A percentile compares a stretch with the other conserved stretches of the same genome.
phyloP scores from a whole-genome alignment of 805 yeast genomes.

The Candida yuanshanica region DNA sequence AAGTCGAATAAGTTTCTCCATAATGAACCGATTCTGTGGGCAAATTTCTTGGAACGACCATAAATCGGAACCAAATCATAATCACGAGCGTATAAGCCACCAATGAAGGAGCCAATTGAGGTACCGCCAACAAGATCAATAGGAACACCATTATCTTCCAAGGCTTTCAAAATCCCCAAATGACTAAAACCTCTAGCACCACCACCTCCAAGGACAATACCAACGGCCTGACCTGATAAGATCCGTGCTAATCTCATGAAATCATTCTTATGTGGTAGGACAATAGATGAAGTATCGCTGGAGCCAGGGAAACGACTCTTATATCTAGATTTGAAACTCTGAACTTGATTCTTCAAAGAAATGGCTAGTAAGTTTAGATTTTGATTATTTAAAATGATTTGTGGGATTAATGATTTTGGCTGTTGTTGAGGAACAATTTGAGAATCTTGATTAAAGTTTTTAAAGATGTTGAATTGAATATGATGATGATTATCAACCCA shows the following conservation, averaged over 20 bases:
- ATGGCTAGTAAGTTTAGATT: conserved; percentile 13
- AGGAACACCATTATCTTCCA: conserved; percentile 90
- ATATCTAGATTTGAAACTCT: conserved; percentile 29
- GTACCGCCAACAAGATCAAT: conserved; percentile 95
- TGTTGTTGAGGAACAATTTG: not conserved
- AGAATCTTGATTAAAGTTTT: not conserved
- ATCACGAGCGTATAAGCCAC: conserved; percentile 91
- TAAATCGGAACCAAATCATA: conserved; percentile 87
- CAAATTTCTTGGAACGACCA: conserved; percentile 83
- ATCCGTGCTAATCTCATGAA: conserved; percentile 86
- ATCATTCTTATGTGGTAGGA: conserved; percentile 67
- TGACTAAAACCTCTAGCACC: conserved; percentile 96
- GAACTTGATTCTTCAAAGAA: conserved; percentile 31
- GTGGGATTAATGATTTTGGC: conserved; percentile 2
- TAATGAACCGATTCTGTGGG: conserved; percentile 71
- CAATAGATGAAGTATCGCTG: conserved; percentile 26
- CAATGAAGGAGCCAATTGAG: conserved; percentile 92
- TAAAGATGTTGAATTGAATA: conserved; percentile 54
- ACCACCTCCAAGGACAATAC: conserved; percentile 94
- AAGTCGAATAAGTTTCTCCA: conserved; percentile 85
- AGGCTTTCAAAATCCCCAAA: conserved; percentile 82
- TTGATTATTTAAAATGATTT: conserved; percentile 10
- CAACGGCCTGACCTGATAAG: conserved; percentile 88
- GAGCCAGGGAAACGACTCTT: conserved; percentile 6
- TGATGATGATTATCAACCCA: conserved; percentile 97